phyloP scores from a whole-genome alignment of 2,329 filamentous ascomycete species.

The Beauveria sp. region DNA sequence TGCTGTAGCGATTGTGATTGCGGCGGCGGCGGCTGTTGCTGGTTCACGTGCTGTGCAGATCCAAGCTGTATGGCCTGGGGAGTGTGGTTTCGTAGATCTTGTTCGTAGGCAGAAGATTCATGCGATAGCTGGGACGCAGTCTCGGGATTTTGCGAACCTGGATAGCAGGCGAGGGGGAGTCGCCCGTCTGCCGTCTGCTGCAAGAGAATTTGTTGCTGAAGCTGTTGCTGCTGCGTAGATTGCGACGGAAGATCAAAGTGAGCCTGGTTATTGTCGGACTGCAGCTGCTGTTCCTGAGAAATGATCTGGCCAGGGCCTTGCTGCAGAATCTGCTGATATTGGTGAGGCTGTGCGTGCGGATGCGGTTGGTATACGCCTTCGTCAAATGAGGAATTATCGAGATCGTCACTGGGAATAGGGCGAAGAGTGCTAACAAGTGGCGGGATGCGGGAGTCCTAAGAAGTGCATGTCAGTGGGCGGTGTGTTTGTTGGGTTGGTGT shows the following conservation, averaged over 20 bases:
- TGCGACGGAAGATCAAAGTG: slow-evolving; percentile 12
- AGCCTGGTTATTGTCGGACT: slow-evolving; percentile 14
- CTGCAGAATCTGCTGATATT: slow-evolving; percentile 33
- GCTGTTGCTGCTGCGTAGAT: slow-evolving; percentile 25
- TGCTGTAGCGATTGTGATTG: slow-evolving; percentile 23
- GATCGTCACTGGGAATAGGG: slow-evolving; percentile 35
- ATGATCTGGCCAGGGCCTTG: slow-evolving; percentile 19
- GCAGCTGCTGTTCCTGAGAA: slow-evolving; percentile 25
- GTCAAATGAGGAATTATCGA: slow-evolving; percentile 38
- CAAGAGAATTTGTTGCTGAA: slow-evolving; percentile 10
- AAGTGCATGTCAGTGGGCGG: slow-evolving; percentile 3
- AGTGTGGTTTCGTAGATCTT: slow-evolving; percentile 23
- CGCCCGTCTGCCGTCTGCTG: slow-evolving; percentile 7
- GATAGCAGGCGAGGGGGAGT: slow-evolving; percentile 12
- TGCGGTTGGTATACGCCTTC: slow-evolving; percentile 32
- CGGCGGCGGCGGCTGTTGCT: slow-evolving; percentile 37
- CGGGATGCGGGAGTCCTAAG: slow-evolving; percentile 14
- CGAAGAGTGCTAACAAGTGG: slow-evolving; percentile 35
- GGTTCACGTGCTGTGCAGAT: slow-evolving; percentile 18
- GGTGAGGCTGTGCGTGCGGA: slow-evolving; percentile 19
- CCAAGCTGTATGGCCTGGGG: slow-evolving; percentile 4
- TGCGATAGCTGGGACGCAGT: slow-evolving; percentile 55
- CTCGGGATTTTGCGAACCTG: slow-evolving; percentile 41
- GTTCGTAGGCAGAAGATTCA: slow-evolving; percentile 49
- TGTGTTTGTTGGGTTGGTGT: background rate